Conservation (phyloP, 257 asterid genomes). For the Scutellaria galericulata region DNA sequence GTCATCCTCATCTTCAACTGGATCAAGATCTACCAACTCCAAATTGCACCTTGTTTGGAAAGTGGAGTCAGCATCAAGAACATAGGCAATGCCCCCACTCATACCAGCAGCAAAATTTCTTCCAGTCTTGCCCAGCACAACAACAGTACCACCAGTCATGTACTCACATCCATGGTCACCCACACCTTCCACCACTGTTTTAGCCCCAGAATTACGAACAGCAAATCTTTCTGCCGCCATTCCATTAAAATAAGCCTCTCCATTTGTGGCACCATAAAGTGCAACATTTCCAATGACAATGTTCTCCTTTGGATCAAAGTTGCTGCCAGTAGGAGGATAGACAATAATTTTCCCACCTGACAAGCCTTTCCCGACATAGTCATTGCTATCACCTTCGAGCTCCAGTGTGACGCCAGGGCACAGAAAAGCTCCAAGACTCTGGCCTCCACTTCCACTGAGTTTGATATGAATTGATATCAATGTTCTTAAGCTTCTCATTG, state of each 20-base stretch:
- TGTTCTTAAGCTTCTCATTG: too few relatives aligned
- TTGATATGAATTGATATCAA: too few relatives aligned
- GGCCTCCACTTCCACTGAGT: too few relatives aligned
- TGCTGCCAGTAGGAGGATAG: constrained; percentile 90
- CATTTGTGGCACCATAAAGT: constrained; percentile 89
- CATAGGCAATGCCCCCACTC: constrained; percentile 98
- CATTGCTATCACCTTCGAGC: too few relatives aligned
- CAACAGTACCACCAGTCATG: constrained; percentile 98
- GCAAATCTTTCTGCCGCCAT: constrained; percentile 99
- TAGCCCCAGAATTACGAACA: constrained; percentile 96
- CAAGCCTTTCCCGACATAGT: too few relatives aligned
- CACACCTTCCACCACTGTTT: constrained; percentile 97
- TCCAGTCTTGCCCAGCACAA: constrained; percentile 90
- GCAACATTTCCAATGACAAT: constrained; percentile 98
- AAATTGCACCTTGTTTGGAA: constrained; percentile 78
- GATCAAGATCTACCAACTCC: constrained; percentile 95
- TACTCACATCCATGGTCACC: constrained; percentile 99
- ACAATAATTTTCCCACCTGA: too few relatives aligned
- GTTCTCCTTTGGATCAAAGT: constrained; percentile 88
- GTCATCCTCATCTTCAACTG: constrained; percentile 89
- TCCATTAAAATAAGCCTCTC: constrained; percentile 98
- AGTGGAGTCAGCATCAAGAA: constrained; percentile 75
- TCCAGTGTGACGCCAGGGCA: too few relatives aligned
- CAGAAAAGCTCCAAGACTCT: too few relatives aligned
- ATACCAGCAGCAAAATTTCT: constrained; percentile 99